Evolutionary conservation across 257 asterid genomes (phyloP), one percentile per base, ranked within the genome.

Genomic region (Prunella vulgaris): DNA sequence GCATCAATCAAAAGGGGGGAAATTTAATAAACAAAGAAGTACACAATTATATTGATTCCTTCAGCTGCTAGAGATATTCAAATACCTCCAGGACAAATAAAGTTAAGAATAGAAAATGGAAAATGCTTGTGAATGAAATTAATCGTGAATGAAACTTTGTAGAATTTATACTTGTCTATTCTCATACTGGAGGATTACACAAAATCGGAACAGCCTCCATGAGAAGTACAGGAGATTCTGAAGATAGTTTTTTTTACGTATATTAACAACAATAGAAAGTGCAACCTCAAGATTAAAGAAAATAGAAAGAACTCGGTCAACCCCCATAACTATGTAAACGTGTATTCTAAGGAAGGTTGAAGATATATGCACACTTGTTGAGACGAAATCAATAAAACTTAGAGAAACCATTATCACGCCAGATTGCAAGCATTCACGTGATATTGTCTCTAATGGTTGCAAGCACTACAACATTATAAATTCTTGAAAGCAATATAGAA

Each of bases 131-230:
- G 8, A 69, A 62, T n/a, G n/a, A n/a, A n/a, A n/a, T n/a, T n/a
- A n/a, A n/a, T n/a, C n/a, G n/a, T n/a, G n/a, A n/a, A n/a, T 40
- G 66, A 66, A 53, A 27, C 57, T 53, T 46, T 62, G 35, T 59
- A 60, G 64, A 51, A 67, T 14, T n/a, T 13, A 33, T 70, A 94
- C 99, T 93, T 85, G 96, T 74, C 64, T 83, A 80, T 94, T 97
- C 86, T 94, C 99, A 13, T 85, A 86, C 72, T 86, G 93, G 66
- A 94, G 96, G 90, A 80, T 89, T 85, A 78, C 99, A 91, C 86
- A 94, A 83, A 62, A 80, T 76, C 7, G 99, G 99, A 81, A 94
- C 95, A 24, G 99, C 91, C 68, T 89, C 96, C 97, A 90, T 87
- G 76, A 86, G 85, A 64, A 78, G 95, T 32, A 89, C 73, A 48